Evolutionary conservation across 371 early-diverging fungal genomes (phyloP).

Genomic region (Paramicrosporidium saccamoebae): DNA sequence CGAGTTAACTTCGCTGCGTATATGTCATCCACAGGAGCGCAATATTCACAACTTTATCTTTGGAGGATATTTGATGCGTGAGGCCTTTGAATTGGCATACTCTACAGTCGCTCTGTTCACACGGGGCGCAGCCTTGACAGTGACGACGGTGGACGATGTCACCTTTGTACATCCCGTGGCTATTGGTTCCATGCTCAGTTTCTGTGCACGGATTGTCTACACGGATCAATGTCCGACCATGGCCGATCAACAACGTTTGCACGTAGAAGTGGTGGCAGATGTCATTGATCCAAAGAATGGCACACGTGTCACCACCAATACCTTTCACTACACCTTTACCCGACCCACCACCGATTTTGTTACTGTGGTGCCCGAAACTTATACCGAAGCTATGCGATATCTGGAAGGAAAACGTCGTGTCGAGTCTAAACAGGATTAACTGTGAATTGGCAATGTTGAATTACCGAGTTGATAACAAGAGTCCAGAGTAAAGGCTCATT

Average conservation of each 20-base stretch:
- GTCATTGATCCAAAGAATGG: slow-evolving; percentile 24
- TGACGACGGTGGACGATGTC: slow-evolving; percentile 55
- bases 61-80: slow-evolving; percentile 44
- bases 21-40: slow-evolving; percentile 14
- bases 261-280: slow-evolving; percentile 30
- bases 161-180: slow-evolving; percentile 57
- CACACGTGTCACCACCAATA: slow-evolving; percentile 25
- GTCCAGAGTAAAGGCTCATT: too few species aligned
- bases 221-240: slow-evolving; percentile 10
- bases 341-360: slow-evolving; percentile 6
- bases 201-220: slow-evolving; percentile 33
- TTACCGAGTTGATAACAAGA: too few species aligned
- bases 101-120: slow-evolving; percentile 25
- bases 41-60: slow-evolving; percentile 76
- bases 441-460: too few species aligned
- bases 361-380: slow-evolving; percentile 23
- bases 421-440: slow-evolving; percentile 12
- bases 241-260: background rate
- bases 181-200: slow-evolving; percentile 37
- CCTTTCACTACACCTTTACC: slow-evolving; percentile 46
- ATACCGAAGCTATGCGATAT: slow-evolving; percentile 33
- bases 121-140: slow-evolving; percentile 10
- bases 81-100: slow-evolving; percentile 44
- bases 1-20: slow-evolving; percentile 5
- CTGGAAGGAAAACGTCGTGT: slow-evolving; percentile 24